phyloP scores from a whole-genome alignment of 371 early-diverging fungal species.

The Mortierella sp. region DNA sequence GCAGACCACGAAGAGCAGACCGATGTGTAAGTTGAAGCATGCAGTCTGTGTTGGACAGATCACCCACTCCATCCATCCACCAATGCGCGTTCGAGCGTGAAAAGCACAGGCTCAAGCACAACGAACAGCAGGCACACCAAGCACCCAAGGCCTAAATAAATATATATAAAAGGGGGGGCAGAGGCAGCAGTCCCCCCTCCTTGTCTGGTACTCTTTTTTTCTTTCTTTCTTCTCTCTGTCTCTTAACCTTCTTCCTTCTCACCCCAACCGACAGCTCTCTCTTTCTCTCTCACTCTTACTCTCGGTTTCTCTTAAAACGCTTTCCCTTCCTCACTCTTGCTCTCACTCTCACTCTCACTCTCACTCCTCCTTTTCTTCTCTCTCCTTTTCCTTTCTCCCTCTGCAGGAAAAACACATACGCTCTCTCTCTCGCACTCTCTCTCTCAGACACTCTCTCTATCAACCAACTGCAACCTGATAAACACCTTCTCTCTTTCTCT shows the following conservation, averaged over 20 bases:
- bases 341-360: neutral
- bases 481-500: neutral
- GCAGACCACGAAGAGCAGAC: no score
- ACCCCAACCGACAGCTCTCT: neutral
- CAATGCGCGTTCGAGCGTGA: no score
- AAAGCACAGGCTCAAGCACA: no score
- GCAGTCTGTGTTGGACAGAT: no score
- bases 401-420: neutral
- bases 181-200: no score
- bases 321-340: neutral
- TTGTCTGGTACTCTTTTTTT: neutral
- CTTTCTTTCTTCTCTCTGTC: no score
- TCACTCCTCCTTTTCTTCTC: neutral
- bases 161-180: neutral
- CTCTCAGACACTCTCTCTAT: neutral
- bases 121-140: no score
- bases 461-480: no score
- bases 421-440: neutral
- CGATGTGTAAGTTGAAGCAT: no score
- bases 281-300: neutral
- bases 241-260: neutral
- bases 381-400: neutral
- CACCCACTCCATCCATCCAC: no score
- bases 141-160: no score
- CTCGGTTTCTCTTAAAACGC: neutral